These are phyloP conservation scores for Podaxis rugospora DNA, from an alignment of 768 basidiomycete genomes.

Conservation along the genomic window DNA sequence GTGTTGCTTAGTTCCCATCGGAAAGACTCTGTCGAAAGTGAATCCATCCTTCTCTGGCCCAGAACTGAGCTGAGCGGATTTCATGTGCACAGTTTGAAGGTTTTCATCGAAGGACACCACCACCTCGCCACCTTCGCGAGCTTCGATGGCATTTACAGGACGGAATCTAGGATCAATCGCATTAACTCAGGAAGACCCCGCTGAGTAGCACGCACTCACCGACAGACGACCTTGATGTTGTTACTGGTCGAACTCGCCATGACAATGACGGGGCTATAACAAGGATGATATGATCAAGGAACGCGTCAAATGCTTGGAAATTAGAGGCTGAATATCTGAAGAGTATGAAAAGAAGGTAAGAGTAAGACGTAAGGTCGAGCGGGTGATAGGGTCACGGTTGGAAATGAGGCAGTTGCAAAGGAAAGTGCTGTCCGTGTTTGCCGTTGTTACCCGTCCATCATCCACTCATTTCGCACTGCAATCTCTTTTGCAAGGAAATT, in stretches of 20 bases:
- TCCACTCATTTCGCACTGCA: background rate
- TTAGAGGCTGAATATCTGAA: conserved; percentile 10
- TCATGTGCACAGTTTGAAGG: conserved; percentile 78
- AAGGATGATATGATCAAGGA: conserved; percentile 3
- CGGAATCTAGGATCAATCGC: conserved; percentile 64
- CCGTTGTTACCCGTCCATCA: conserved; percentile 11
- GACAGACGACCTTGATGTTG: conserved; percentile 99
- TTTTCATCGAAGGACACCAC: conserved; percentile 88
- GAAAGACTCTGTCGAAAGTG: conserved; percentile 95
- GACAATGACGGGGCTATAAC: conserved; percentile 12
- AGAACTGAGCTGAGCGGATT: conserved; percentile 58
- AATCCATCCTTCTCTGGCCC: conserved; percentile 97
- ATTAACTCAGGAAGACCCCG: background rate
- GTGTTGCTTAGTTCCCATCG: conserved; percentile 83
- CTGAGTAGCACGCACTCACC: conserved; percentile 51
- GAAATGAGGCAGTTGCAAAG: conserved; percentile 10
- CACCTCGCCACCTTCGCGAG: conserved; percentile 82
- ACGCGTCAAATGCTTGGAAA: conserved; percentile 14
- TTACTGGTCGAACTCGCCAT: conserved; percentile 62
- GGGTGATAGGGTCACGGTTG: conserved; percentile 1
- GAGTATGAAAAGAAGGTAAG: conserved; percentile 12
- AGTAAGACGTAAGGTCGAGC: conserved; percentile 6
- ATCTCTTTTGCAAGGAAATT: background rate
- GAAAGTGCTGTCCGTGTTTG: conserved; percentile 3
- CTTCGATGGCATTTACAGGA: conserved; percentile 89